These are phyloP conservation scores for Suillus paluster DNA, from an alignment of 768 basidiomycete genomes.

Conservation along the genomic window DNA sequence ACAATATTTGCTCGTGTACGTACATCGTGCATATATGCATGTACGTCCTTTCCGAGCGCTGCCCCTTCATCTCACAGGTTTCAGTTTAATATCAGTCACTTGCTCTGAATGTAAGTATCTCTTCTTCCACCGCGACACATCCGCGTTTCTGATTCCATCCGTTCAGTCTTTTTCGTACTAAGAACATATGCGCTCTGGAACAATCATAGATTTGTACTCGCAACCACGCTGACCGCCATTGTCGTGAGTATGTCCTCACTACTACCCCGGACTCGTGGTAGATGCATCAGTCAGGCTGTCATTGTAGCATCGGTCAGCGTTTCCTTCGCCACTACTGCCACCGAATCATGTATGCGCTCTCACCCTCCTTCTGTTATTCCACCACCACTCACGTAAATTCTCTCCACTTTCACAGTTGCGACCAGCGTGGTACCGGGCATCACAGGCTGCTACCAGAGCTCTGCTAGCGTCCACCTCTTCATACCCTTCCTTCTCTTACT, in stretches of 20 bases:
- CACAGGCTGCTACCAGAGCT: background rate
- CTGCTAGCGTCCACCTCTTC: background rate
- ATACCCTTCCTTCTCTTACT: background rate
- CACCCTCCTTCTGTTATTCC: background rate
- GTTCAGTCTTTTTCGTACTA: background rate
- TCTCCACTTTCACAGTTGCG: background rate
- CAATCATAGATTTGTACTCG: background rate
- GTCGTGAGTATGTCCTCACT: background rate
- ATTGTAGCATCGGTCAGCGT: background rate
- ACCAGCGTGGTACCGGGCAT: background rate
- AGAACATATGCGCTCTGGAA: constrained; percentile 6
- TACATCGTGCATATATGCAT: background rate
- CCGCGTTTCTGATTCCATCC: background rate
- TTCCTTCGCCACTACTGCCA: background rate
- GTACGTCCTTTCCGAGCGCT: background rate
- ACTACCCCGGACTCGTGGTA: background rate
- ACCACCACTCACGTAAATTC: background rate
- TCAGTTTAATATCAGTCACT: constrained; percentile 1
- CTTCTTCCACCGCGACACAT: background rate
- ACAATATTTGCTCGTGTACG: constrained; percentile 4
- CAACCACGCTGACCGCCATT: too few species aligned
- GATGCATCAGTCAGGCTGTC: background rate
- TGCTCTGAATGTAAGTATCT: constrained; percentile 4
- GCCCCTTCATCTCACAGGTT: background rate
- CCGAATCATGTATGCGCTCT: background rate